Conservation (phyloP, 2,329 filamentous ascomycete species). For the Xylaria digitata region DNA sequence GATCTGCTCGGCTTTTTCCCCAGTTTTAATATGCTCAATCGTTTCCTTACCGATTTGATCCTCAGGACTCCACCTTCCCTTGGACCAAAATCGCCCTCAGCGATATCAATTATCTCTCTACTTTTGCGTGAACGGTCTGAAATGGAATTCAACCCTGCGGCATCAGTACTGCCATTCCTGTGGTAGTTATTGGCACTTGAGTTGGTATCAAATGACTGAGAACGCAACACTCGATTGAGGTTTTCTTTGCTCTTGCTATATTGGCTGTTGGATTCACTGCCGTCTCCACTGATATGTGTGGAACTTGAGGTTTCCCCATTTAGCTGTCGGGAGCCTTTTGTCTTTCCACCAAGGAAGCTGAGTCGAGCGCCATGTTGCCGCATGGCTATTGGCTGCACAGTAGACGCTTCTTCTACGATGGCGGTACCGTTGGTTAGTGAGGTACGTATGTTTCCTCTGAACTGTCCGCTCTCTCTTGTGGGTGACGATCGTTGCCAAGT, state of each 20-base stretch:
- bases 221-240: slow-evolving; percentile 60
- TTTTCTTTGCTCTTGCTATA: slow-evolving; percentile 53
- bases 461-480: slow-evolving; percentile 46
- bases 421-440: slow-evolving; percentile 45
- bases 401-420: slow-evolving; percentile 61
- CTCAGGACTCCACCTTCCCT: slow-evolving; percentile 56
- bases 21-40: slow-evolving; percentile 81
- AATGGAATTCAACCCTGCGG: slow-evolving; percentile 40
- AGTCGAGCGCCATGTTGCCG: slow-evolving; percentile 65
- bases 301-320: slow-evolving; percentile 43
- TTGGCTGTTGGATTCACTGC: slow-evolving; percentile 48
- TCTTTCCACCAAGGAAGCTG: slow-evolving; percentile 67
- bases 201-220: slow-evolving; percentile 51
- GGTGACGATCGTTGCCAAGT: slow-evolving; percentile 52
- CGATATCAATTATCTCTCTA: slow-evolving; percentile 47
- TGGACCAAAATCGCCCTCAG: slow-evolving; percentile 46
- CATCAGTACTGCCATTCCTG: slow-evolving; percentile 41
- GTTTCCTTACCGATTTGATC: slow-evolving; percentile 77
- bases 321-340: slow-evolving; percentile 55
- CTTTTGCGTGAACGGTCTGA: slow-evolving; percentile 46
- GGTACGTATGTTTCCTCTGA: slow-evolving; percentile 37
- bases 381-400: slow-evolving; percentile 63
- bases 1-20: slow-evolving; percentile 74
- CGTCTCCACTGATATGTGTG: slow-evolving; percentile 48
- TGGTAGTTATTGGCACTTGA: slow-evolving; percentile 38